Evolutionary conservation across 768 basidiomycete species (phyloP), one percentile per base, ranked within the genome.

Genomic region (Lactifluus piperatus): DNA sequence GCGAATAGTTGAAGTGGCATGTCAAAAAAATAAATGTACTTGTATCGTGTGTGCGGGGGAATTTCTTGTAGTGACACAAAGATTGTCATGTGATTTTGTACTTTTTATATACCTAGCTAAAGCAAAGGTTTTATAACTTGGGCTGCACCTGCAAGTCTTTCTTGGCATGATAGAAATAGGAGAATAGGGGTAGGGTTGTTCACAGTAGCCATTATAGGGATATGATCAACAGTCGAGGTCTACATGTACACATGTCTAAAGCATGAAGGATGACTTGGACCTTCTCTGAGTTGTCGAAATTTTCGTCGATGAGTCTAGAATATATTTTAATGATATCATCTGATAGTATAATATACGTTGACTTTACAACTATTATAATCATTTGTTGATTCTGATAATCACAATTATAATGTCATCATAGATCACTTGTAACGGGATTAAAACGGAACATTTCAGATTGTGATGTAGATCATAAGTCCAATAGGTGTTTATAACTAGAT

Each of bases 161-260:
- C 68, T 77, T 84, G 14, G 76, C 71, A 64, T 77, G 80, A 70
- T 91, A 91, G 71, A 81, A 91, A 64, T 91, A 88, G 0, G 86
- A 88, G 68, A 91, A 91, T n/a, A n/a, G n/a, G n/a, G n/a, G n/a
- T n/a, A n/a, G n/a, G n/a, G n/a, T n/a, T n/a, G n/a, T n/a, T n/a
- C n/a, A n/a, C n/a, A n/a, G n/a, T n/a, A n/a, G n/a, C n/a, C n/a
- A n/a, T n/a, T n/a, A n/a, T n/a, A n/a, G n/a, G n/a, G n/a, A n/a
- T n/a, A n/a, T n/a, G 97, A 94, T 53, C 92, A 83, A 67, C 94
- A 90, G 71, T 99, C 94, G 44, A 92, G 78, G 71, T 97, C 94
- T 16, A 86, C 78, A 69, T 95, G 92, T 2, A n/a, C n/a, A n/a
- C n/a, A n/a, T n/a, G 77, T 76, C 62, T 88, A 88, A 32, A 97